Evolutionary conservation across 1,139 yeast species (phyloP), one percentile per base, ranked within the genome.

Genomic region (Debaryomyces fabryi): DNA sequence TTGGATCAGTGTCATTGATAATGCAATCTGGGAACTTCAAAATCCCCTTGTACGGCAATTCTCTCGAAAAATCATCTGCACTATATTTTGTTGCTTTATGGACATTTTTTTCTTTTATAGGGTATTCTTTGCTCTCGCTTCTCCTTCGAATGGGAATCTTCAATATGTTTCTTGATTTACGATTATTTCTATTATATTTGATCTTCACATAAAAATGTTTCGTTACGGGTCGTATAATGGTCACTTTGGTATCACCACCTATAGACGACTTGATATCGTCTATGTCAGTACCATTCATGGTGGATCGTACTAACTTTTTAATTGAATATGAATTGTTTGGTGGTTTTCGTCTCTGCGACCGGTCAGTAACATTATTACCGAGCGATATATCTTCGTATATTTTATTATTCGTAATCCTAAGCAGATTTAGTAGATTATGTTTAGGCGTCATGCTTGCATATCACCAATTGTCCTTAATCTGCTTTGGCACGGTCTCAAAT

Each of bases 31-130:
- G 78, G 48, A 75, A 83, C 1, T 76, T 69, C 27, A 87, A 63
- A 0, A 86, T 70, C 0, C 95, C 95, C 49, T 85, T 71, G 58
- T 82, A 88, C 0, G 93, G 93, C 38, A 82, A 52, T 51, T 80
- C 83, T 46, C 52, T 52, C 21, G 55, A 18, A 24, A 41, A 47
- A 25, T 45, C 37, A 33, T 38, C 42, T 4, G 7, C 25, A 13
- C 13, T 23, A 9, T 23, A 20, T 8, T 21, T 35, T n/a, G 25
- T n/a, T 6, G 15, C 7, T 24, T 27, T 33, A 7, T 6, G 7
- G 10, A 7, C 10, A 20, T 7, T 36, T 4, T 12, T 40, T 9
- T 30, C 36, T 21, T 16, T 39, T 15, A 8, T 16, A 2, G 36
- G 10, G 23, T 13, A 12, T n/a, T 18, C 37, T 33, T 32, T 24